Evolutionary conservation across 1,284 basidiomycete species (phyloP).

Genomic region (Gomphus bonarii): DNA sequence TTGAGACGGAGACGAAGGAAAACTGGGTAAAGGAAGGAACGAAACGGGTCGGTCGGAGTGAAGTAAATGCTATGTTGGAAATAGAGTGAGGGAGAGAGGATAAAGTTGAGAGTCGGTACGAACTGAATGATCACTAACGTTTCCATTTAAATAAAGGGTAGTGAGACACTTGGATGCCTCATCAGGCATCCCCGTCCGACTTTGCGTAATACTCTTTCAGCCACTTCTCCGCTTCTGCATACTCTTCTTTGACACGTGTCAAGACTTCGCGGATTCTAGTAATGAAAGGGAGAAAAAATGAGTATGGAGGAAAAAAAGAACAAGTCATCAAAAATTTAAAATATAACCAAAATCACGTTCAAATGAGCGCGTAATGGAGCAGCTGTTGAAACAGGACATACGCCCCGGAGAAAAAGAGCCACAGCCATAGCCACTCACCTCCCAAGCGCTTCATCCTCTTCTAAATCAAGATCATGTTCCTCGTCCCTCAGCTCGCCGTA

Average conservation of each 20-base stretch:
- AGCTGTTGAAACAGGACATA: too few relatives aligned
- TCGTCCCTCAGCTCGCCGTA: conserved; percentile 59
- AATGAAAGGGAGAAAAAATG: neutral
- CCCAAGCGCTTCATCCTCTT: conserved; percentile 47
- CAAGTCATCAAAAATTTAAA: neutral
- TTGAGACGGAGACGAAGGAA: too few relatives aligned
- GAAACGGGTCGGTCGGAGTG: too few relatives aligned
- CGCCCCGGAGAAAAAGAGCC: too few relatives aligned
- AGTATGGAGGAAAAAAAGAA: neutral
- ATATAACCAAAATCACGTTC: too few relatives aligned
- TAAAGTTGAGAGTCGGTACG: too few relatives aligned
- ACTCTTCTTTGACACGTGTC: conserved; percentile 43
- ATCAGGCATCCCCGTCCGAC: conserved; percentile 6
- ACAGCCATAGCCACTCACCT: neutral
- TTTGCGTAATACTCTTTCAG: conserved; percentile 37
- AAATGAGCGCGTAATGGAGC: too few relatives aligned
- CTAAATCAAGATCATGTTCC: conserved; percentile 34
- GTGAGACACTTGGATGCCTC: neutral
- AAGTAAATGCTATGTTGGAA: too few relatives aligned
- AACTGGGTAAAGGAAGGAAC: too few relatives aligned
- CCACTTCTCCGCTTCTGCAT: conserved; percentile 43
- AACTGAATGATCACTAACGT: too few relatives aligned
- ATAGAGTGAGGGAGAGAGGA: too few relatives aligned
- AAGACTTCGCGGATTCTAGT: conserved; percentile 46
- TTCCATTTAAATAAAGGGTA: too few relatives aligned